A percentile compares a stretch with the other conserved stretches of the same genome.
These are phyloP conservation scores for Tuber borchii DNA, from an alignment of 495 filamentous ascomycete species.

Conservation along the genomic window DNA sequence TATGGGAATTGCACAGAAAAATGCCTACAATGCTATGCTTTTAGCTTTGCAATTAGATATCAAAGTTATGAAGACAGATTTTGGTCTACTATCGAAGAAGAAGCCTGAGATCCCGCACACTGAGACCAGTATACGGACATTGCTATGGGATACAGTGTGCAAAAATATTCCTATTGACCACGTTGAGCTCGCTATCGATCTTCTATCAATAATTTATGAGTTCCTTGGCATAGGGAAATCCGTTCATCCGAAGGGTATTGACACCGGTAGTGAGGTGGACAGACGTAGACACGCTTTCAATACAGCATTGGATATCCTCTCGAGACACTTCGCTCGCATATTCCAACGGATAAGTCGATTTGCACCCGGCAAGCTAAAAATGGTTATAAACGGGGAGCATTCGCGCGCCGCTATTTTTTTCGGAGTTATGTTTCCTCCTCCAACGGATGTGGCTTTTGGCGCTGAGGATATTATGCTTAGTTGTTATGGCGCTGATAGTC, in stretches of 20 bases:
- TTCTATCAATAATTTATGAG: slow-evolving; percentile 28
- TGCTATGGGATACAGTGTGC: slow-evolving; percentile 33
- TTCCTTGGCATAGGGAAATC: slow-evolving; percentile 29
- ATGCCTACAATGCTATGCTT: slow-evolving; percentile 27
- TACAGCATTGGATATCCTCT: slow-evolving; percentile 19
- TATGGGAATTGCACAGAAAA: slow-evolving; percentile 29
- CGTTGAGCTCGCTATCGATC: slow-evolving; percentile 23
- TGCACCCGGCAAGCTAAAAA: slow-evolving; percentile 16
- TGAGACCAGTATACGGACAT: slow-evolving; percentile 21
- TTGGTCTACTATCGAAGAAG: slow-evolving; percentile 32
- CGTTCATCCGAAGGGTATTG: not conserved
- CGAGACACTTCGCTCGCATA: slow-evolving; percentile 24
- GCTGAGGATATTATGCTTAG: slow-evolving; percentile 36
- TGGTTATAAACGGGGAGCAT: slow-evolving; percentile 24
- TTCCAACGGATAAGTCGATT: slow-evolving; percentile 35
- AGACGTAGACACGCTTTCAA: slow-evolving; percentile 33
- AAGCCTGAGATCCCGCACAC: slow-evolving; percentile 28
- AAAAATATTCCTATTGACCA: slow-evolving; percentile 32
- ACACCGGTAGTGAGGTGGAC: slow-evolving; percentile 16
- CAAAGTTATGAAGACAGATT: slow-evolving; percentile 36
- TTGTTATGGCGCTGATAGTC: slow-evolving; percentile 35
- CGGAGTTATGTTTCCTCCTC: slow-evolving; percentile 32
- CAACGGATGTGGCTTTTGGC: slow-evolving; percentile 32
- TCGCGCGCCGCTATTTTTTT: slow-evolving; percentile 31
- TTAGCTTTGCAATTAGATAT: slow-evolving; percentile 36